These are phyloP conservation scores for Pyricularia sp. DNA, from an alignment of 2,329 filamentous ascomycete species.

Conservation along the genomic window DNA sequence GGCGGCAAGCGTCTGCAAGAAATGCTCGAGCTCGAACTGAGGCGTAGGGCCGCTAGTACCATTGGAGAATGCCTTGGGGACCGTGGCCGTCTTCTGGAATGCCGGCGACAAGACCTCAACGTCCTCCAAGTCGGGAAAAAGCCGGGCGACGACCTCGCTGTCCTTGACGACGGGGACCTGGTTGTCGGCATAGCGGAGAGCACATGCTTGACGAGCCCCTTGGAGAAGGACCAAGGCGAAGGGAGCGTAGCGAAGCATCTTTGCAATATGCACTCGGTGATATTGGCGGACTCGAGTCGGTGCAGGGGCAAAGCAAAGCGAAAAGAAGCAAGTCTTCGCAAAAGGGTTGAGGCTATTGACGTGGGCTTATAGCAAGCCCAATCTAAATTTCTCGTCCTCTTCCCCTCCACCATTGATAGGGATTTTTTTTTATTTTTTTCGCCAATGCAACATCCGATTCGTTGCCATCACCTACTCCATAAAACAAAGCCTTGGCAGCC, in stretches of 20 bases:
- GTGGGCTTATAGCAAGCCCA: not conserved
- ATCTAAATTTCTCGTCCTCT: not conserved
- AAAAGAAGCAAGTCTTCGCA: not conserved
- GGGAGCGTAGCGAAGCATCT: not conserved
- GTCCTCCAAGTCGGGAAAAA: not conserved
- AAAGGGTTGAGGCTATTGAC: not conserved
- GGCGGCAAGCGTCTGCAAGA: not conserved
- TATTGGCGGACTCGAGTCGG: too few relatives aligned
- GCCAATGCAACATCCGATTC: not conserved
- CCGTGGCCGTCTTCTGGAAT: not conserved
- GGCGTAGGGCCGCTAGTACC: not conserved
- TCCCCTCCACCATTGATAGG: not conserved
- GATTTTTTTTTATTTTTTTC: not conserved
- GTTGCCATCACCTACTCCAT: not conserved
- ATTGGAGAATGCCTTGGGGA: not conserved
- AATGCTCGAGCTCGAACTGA: not conserved
- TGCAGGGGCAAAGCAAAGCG: not conserved
- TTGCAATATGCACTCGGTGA: not conserved
- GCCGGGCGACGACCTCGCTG: not conserved
- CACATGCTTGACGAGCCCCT: not conserved
- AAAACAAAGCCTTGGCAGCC: not conserved
- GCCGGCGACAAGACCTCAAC: not conserved
- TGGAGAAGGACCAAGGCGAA: not conserved
- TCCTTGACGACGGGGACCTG: not conserved
- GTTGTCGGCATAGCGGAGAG: constrained; percentile 1